Percentiles rank a stretch among this genome's conserved stretches.
phyloP scores from a whole-genome alignment of 2,329 filamentous ascomycete genomes.

The Penicillium corylophilum region DNA sequence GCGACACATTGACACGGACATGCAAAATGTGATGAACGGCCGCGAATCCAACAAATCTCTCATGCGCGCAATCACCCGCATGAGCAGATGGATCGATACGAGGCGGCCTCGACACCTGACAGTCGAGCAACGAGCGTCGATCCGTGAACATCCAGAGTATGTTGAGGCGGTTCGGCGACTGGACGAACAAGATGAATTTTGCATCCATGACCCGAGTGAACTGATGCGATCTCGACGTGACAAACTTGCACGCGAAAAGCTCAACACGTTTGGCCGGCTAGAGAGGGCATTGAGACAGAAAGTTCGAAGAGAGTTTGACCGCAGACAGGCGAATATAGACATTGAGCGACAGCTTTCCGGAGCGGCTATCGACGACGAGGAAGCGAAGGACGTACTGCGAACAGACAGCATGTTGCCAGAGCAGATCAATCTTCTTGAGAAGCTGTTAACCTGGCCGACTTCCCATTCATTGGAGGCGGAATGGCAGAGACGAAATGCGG shows the following conservation, averaged over 20 bases:
- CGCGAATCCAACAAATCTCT: background rate
- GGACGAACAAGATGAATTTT: background rate
- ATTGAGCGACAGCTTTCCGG: background rate
- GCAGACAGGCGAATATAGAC: background rate
- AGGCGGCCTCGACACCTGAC: background rate
- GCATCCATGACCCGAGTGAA: background rate
- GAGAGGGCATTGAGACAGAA: background rate
- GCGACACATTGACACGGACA: background rate
- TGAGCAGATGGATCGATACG: background rate
- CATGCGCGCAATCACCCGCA: background rate
- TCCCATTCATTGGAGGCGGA: background rate
- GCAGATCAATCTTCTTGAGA: background rate
- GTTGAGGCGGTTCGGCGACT: background rate
- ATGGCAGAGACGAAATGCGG: background rate
- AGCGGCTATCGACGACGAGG: background rate
- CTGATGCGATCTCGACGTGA: background rate
- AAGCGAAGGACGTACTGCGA: background rate
- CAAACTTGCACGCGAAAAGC: background rate
- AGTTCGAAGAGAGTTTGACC: background rate
- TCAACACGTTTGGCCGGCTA: background rate
- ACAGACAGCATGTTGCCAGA: background rate
- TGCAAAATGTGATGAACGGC: background rate
- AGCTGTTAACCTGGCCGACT: background rate
- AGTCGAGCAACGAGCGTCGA: background rate
- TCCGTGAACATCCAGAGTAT: background rate